phyloP scores from a whole-genome alignment of 176 grass and related monocot genomes.

The Rhynchospora pubera region DNA sequence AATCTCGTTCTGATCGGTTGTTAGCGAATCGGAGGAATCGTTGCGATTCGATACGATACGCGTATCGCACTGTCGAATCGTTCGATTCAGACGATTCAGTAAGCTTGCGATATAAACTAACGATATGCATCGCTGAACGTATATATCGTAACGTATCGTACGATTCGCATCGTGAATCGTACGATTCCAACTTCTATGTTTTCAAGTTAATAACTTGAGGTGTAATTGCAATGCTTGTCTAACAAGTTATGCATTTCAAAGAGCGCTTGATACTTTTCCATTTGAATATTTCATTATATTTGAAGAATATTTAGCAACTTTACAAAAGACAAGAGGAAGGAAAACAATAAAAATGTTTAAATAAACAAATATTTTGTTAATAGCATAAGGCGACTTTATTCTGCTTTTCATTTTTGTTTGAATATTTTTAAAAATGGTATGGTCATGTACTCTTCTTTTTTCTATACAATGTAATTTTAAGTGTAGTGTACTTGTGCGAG shows the following conservation, averaged over 20 bases:
- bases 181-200: too few species aligned
- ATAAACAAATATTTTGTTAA: conserved; percentile 1
- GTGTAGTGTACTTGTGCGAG: neutral
- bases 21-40: too few species aligned
- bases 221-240: neutral
- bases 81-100: too few species aligned
- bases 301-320: neutral
- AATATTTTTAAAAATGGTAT: neutral
- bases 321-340: neutral
- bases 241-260: neutral
- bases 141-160: too few species aligned
- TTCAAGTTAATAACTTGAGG: neutral
- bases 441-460: neutral
- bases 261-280: neutral
- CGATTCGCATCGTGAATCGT: too few species aligned
- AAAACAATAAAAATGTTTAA: neutral
- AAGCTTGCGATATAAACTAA: too few species aligned
- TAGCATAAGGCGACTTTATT: neutral
- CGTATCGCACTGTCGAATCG: too few species aligned
- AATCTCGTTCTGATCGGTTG: too few species aligned
- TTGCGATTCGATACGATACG: too few species aligned
- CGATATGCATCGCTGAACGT: too few species aligned
- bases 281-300: conserved; percentile 4
- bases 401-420: neutral
- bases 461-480: neutral